Evolutionary conservation across 1,284 basidiomycete genomes (phyloP).

Genomic region (Rhizoctonia solani): DNA sequence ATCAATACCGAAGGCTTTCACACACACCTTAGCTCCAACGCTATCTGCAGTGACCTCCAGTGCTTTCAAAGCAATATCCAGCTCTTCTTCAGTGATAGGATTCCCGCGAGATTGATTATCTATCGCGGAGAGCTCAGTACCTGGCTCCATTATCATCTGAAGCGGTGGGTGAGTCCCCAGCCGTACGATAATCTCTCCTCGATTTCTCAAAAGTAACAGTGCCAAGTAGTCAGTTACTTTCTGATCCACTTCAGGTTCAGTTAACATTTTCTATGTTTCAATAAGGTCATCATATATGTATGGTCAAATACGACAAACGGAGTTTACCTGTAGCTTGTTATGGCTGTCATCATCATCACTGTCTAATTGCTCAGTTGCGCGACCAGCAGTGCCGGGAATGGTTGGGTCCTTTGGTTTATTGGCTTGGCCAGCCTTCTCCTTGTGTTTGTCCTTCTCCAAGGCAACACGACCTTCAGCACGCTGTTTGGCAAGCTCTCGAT

Average conservation of each 20-base stretch:
- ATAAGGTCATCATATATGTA: neutral
- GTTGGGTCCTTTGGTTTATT: conserved; percentile 19
- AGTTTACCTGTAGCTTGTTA: conserved; percentile 11
- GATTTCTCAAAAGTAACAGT: conserved; percentile 30
- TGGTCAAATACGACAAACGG: neutral
- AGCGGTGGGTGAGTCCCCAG: conserved; percentile 37
- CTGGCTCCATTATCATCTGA: conserved; percentile 18
- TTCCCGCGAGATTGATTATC: conserved; percentile 41
- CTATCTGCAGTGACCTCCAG: conserved; percentile 39
- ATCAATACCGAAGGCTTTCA: conserved; percentile 33
- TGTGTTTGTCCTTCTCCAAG: conserved; percentile 34
- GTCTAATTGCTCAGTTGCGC: conserved; percentile 21
- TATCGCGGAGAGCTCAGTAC: neutral
- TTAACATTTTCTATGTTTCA: neutral
- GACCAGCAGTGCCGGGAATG: neutral
- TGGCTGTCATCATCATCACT: conserved; percentile 22
- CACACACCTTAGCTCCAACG: conserved; percentile 43
- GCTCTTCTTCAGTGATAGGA: conserved; percentile 65
- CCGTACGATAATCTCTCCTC: conserved; percentile 37
- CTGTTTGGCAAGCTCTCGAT: conserved; percentile 28
- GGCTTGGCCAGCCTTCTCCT: conserved; percentile 5
- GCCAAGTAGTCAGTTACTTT: conserved; percentile 31
- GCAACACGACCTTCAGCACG: conserved; percentile 19
- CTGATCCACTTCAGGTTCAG: neutral
- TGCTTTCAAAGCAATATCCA: conserved; percentile 54